A percentile compares a stretch with the other conserved stretches of the same genome.
Evolutionary conservation across 148 eudicot species (phyloP).

Genomic region (Gaultheria prostrata): DNA sequence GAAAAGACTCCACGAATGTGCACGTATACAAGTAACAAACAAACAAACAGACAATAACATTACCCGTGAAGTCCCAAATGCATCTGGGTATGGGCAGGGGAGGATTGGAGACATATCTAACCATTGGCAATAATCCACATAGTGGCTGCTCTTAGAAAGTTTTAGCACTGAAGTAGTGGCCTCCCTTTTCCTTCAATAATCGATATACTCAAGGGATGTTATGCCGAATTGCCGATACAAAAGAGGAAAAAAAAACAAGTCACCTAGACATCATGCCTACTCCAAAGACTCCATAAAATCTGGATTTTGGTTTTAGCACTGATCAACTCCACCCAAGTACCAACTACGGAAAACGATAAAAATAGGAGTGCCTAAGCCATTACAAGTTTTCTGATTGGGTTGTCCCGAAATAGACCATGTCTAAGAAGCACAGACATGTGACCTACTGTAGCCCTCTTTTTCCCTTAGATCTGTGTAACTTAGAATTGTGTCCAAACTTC

Average conservation of each 20-base stretch:
- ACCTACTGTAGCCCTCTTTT: neutral
- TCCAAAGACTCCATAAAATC: neutral
- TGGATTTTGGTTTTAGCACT: slow-evolving; percentile 1
- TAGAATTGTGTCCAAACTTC: neutral
- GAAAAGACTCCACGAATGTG: neutral
- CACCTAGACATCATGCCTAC: neutral
- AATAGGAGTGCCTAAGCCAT: neutral
- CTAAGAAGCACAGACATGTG: neutral
- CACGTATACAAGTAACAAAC: neutral
- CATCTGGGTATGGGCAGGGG: neutral
- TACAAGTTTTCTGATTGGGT: neutral
- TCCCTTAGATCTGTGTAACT: neutral
- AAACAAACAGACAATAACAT: neutral
- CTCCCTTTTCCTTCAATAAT: neutral
- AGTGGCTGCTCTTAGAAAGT: neutral
- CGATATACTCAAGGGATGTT: neutral
- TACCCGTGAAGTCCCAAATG: neutral
- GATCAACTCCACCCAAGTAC: neutral
- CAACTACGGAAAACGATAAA: neutral
- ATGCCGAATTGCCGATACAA: neutral
- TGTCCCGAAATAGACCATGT: neutral
- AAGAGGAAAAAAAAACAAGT: neutral
- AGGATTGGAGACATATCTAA: neutral
- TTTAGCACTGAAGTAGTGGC: neutral
- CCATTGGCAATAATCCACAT: neutral